Evolutionary conservation across 169 alveolate species (phyloP).

Genomic region (Eimeria zaria): DNA sequence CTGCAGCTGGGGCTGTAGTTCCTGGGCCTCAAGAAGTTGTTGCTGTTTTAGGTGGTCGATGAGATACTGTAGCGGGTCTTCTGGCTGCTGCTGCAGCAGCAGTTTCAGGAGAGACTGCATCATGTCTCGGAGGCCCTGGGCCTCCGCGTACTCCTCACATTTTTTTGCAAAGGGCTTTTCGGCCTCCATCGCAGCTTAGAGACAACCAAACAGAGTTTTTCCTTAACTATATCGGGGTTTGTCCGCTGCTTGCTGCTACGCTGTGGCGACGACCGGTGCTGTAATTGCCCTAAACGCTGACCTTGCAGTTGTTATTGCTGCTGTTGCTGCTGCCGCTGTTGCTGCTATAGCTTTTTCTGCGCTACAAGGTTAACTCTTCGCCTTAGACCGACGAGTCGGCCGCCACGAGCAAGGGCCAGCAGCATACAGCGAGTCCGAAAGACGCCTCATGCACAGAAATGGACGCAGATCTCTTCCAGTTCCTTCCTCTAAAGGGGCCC

Average conservation of each 20-base stretch:
- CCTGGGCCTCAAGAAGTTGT: slow-evolving; percentile 46
- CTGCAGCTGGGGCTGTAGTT: slow-evolving; percentile 83
- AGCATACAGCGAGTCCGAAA: neutral
- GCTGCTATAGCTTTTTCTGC: neutral
- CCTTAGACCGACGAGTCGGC: neutral
- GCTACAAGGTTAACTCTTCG: neutral
- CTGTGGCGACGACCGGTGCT: neutral
- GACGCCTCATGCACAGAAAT: neutral
- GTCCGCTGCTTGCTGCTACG: neutral
- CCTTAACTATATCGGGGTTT: neutral
- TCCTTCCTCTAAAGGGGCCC: neutral
- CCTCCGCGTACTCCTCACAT: slow-evolving; percentile 64
- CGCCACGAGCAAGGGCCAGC: neutral
- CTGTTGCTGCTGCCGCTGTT: neutral
- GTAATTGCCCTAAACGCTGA: no score
- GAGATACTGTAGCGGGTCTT: slow-evolving; percentile 93
- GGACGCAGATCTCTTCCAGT: neutral
- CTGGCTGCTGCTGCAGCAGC: slow-evolving; percentile 89
- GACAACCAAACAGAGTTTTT: neutral
- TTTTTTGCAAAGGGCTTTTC: neutral
- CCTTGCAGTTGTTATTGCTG: slow-evolving; percentile 1
- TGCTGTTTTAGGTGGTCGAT: slow-evolving; percentile 89
- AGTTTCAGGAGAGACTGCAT: slow-evolving; percentile 74
- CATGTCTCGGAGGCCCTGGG: slow-evolving; percentile 54
- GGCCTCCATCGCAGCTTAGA: slow-evolving; percentile 26